A percentile compares a stretch with the other conserved stretches of the same genome.
Evolutionary conservation across 2,329 filamentous ascomycete genomes (phyloP).

Genomic region (Xylaria sp.): DNA sequence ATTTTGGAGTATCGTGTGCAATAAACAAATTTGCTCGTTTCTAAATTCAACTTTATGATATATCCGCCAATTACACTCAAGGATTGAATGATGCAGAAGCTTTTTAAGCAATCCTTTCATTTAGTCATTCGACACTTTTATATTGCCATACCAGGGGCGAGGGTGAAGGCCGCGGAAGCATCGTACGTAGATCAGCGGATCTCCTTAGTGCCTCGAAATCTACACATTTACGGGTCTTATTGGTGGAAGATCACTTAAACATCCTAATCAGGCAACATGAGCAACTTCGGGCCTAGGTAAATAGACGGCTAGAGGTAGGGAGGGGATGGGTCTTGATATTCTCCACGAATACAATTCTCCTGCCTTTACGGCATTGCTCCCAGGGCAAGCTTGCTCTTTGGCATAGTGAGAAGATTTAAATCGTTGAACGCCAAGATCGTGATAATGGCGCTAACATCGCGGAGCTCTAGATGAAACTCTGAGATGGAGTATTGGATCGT

Average conservation of each 20-base stretch:
- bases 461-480: neutral
- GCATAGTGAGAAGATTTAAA: neutral
- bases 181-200: slow-evolving; percentile 11
- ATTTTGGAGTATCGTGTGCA: neutral
- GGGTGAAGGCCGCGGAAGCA: neutral
- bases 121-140: neutral
- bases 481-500: neutral
- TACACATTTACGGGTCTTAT: neutral
- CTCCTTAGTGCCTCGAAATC: neutral
- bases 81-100: neutral
- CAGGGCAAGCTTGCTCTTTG: neutral
- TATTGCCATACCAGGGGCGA: slow-evolving; percentile 9
- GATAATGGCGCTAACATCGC: neutral
- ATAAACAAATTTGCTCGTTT: neutral
- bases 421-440: neutral
- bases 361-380: neutral
- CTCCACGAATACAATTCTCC: slow-evolving; percentile 18
- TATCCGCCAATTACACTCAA: neutral
- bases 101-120: neutral
- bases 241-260: slow-evolving; percentile 24
- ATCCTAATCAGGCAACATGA: slow-evolving; percentile 18
- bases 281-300: neutral
- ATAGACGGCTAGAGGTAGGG: neutral
- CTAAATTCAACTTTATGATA: neutral
- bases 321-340: slow-evolving; percentile 13